These are phyloP conservation scores for Sphagnum fallax DNA, from an alignment of 228 moss, liverwort and hornwort species.

Conservation along the genomic window DNA sequence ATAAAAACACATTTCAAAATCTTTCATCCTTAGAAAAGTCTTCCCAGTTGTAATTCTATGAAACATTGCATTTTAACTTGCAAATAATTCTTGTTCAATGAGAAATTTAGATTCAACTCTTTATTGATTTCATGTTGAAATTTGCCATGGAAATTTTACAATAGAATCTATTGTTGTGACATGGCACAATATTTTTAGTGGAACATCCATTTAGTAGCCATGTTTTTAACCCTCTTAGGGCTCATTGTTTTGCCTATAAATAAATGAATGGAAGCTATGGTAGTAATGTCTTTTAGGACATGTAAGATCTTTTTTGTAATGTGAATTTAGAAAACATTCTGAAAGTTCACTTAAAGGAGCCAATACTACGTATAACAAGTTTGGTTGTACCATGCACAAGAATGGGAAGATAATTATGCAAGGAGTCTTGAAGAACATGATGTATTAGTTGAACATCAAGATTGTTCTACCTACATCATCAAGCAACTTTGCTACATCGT, in stretches of 20 bases:
- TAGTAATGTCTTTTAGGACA: conserved; percentile 68
- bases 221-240: conserved; percentile 78
- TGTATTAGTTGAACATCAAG: neutral
- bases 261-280: conserved; percentile 70
- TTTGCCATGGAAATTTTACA: conserved; percentile 79
- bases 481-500: neutral
- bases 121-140: conserved; percentile 84
- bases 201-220: conserved; percentile 55
- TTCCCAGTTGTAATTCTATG: neutral
- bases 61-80: neutral
- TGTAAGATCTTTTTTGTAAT: conserved; percentile 19
- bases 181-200: conserved; percentile 59
- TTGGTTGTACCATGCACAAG: neutral
- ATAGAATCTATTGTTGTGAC: conserved; percentile 87
- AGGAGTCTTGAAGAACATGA: neutral
- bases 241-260: conserved; percentile 86
- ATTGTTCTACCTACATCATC: neutral
- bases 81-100: neutral
- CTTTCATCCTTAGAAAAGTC: neutral
- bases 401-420: no score
- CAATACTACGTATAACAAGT: neutral
- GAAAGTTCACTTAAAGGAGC: no score
- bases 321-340: no score
- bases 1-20: conserved; percentile 13
- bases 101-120: conserved; percentile 65